Conservation (phyloP, 192 early-diverging fungal species). For the Coemansia erecta region DNA sequence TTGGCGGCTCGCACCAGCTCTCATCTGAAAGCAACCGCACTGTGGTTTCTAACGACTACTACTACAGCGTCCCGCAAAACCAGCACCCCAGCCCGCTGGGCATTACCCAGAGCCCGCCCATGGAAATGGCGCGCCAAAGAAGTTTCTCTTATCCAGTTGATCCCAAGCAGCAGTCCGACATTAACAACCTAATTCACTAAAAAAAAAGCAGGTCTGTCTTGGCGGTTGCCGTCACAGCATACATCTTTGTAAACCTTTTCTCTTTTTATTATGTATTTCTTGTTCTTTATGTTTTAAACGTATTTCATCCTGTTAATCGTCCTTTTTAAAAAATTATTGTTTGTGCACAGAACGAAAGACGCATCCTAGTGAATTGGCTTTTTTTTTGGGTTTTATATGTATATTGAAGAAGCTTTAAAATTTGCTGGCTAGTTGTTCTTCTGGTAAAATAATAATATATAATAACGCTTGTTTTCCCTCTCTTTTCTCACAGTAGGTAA, state of each 20-base stretch:
- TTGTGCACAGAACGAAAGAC: not conserved
- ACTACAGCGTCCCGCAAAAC: not conserved
- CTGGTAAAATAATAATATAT: no score
- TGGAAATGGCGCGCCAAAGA: conserved; percentile 9
- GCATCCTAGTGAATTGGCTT: no score
- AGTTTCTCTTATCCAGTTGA: conserved; percentile 26
- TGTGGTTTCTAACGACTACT: not conserved
- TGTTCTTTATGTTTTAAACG: not conserved
- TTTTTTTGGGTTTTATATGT: no score
- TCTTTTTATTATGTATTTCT: no score
- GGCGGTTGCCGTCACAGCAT: no score
- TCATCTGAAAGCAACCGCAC: not conserved
- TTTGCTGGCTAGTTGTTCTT: no score
- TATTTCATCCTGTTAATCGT: not conserved
- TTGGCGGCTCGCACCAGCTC: not conserved
- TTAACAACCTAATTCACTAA: conserved; percentile 29
- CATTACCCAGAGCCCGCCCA: not conserved
- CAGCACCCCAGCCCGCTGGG: not conserved
- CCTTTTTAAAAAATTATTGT: not conserved
- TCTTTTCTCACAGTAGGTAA: no score
- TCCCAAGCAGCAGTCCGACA: conserved; percentile 18
- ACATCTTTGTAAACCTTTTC: no score
- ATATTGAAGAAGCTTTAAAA: no score
- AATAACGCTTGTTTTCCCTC: no score
- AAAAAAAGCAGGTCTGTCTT: conserved; percentile 1